phyloP scores from a whole-genome alignment of 2,329 filamentous ascomycete species.

The Anthostomella pinea region DNA sequence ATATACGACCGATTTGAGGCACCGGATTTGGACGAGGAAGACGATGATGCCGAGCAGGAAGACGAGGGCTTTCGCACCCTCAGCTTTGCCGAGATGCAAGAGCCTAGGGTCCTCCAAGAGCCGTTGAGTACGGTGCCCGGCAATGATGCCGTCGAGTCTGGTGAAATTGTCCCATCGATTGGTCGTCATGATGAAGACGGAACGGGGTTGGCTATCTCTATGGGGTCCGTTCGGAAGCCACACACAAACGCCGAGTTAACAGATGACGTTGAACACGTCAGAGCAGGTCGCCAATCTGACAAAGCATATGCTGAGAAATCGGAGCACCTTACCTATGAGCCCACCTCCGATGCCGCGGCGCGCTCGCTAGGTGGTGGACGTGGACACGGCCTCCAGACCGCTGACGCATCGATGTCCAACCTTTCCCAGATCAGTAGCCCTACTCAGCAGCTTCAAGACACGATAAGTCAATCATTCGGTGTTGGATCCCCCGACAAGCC shows the following conservation, averaged over 20 bases:
- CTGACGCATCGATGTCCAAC: conserved; percentile 22
- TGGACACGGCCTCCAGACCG: conserved; percentile 17
- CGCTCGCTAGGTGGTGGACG: no score
- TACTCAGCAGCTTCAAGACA: conserved; percentile 29
- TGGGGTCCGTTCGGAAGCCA: not conserved
- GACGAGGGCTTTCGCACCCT: conserved; percentile 63
- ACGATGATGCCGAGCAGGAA: conserved; percentile 46
- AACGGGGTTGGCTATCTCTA: conserved; percentile 1
- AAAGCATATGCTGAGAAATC: no score
- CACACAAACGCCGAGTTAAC: conserved; percentile 16
- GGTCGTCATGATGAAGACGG: not conserved
- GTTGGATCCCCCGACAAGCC: conserved; percentile 9
- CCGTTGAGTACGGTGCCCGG: conserved; percentile 21
- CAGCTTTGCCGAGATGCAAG: conserved; percentile 60
- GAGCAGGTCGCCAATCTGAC: no score
- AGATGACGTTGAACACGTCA: no score
- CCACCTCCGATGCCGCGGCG: no score
- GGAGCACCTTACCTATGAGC: no score
- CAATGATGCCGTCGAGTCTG: conserved; percentile 1
- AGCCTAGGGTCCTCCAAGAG: conserved; percentile 62
- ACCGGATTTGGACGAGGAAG: conserved; percentile 60
- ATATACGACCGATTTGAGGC: conserved; percentile 78
- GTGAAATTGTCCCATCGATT: conserved; percentile 2
- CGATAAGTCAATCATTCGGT: conserved; percentile 17
- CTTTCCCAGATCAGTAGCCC: conserved; percentile 29